Percentiles rank a stretch among this genome's conserved stretches.
phyloP scores from a whole-genome alignment of 176 grass and related monocot genomes.

The Leersia perrieri region DNA sequence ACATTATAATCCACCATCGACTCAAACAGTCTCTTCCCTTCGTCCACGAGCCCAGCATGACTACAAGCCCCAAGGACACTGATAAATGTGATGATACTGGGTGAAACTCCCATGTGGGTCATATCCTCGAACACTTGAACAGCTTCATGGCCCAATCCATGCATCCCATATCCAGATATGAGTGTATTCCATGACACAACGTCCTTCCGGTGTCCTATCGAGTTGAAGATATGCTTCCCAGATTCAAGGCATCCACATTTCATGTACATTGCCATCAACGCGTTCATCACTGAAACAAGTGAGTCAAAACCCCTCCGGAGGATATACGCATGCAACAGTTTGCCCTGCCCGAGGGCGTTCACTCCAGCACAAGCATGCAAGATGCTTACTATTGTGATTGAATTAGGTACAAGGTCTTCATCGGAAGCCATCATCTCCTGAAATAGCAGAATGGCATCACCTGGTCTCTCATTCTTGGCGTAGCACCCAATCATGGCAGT shows the following conservation, averaged over 20 bases:
- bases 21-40: conserved; percentile 77
- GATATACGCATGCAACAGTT: conserved; percentile 59
- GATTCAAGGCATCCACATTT: conserved; percentile 66
- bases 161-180: conserved; percentile 66
- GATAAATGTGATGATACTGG: conserved; percentile 69
- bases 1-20: conserved; percentile 55
- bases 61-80: conserved; percentile 78
- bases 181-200: conserved; percentile 78
- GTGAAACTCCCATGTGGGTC: conserved; percentile 46
- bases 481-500: conserved; percentile 93
- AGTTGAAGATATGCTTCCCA: conserved; percentile 37
- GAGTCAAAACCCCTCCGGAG: conserved; percentile 59
- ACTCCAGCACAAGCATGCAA: conserved; percentile 59
- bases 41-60: conserved; percentile 68
- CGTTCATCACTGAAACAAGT: conserved; percentile 55
- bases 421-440: conserved; percentile 60
- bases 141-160: conserved; percentile 55
- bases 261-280: conserved; percentile 70
- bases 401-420: conserved; percentile 48
- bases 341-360: conserved; percentile 52
- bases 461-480: conserved; percentile 71
- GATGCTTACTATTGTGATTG: conserved; percentile 54
- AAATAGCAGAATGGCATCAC: conserved; percentile 69
- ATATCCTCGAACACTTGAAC: conserved; percentile 56
- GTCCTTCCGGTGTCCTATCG: conserved; percentile 44